phyloP scores from a whole-genome alignment of 2,329 filamentous ascomycete species.

The Fusarium coicis region DNA sequence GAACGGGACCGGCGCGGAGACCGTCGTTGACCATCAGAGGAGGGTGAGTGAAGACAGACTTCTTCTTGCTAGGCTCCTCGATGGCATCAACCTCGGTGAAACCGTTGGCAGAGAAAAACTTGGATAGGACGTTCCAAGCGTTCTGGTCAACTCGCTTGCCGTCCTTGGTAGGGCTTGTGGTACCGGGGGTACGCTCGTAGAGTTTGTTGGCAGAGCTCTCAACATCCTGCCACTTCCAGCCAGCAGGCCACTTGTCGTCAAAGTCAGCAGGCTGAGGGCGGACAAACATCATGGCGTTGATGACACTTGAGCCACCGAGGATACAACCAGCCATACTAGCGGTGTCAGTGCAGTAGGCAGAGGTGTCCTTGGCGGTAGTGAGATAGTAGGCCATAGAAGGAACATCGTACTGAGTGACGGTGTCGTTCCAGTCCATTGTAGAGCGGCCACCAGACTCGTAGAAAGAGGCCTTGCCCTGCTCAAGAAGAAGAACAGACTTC shows the following conservation, averaged over 20 bases:
- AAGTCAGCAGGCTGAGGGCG: conserved; percentile 74
- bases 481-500: conserved; percentile 71
- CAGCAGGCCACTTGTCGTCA: conserved; percentile 76
- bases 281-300: conserved; percentile 78
- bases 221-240: conserved; percentile 72
- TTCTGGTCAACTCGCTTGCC: conserved; percentile 74
- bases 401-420: conserved; percentile 76
- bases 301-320: conserved; percentile 72
- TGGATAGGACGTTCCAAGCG: conserved; percentile 70
- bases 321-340: conserved; percentile 79
- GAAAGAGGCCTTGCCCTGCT: conserved; percentile 62
- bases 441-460: conserved; percentile 75
- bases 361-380: conserved; percentile 70
- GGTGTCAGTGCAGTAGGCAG: conserved; percentile 72
- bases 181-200: conserved; percentile 77
- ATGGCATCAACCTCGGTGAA: conserved; percentile 74
- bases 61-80: conserved; percentile 71
- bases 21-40: conserved; percentile 65
- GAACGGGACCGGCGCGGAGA: conserved; percentile 75
- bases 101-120: conserved; percentile 67
- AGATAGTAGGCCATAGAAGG: conserved; percentile 79
- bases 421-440: conserved; percentile 70
- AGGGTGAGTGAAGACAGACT: conserved; percentile 70
- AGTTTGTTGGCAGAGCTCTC: conserved; percentile 67
- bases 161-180: conserved; percentile 72